A percentile compares a stretch with the other conserved stretches of the same genome.
phyloP scores from a whole-genome alignment of 108 stramenopile genomes.

The Fragilariopsis cylindrus region DNA sequence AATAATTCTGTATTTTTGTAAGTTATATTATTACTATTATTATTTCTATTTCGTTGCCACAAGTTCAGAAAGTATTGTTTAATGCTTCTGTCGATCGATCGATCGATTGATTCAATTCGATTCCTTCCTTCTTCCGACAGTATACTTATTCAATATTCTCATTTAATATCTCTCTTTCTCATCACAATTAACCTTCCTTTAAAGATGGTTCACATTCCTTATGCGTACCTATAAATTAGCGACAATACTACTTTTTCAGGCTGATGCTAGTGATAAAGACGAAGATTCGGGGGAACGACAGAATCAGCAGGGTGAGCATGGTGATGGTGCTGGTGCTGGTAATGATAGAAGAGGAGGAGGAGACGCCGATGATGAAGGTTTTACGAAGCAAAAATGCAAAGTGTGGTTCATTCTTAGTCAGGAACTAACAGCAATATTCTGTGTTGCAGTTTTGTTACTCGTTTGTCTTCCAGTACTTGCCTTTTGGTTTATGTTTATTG shows the following conservation, averaged over 20 bases:
- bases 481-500: conserved; percentile 37
- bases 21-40: neutral
- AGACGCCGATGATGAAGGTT: conserved; percentile 12
- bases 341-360: neutral
- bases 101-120: no score
- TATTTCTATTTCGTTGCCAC: neutral
- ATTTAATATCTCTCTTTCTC: neutral
- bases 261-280: conserved; percentile 29
- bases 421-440: conserved; percentile 26
- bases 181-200: neutral
- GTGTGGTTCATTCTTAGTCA: conserved; percentile 36
- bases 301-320: neutral
- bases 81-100: no score
- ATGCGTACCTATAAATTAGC: conserved; percentile 32
- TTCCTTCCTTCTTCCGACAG: no score
- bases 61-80: neutral
- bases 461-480: conserved; percentile 39
- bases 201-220: conserved; percentile 20
- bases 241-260: conserved; percentile 24
- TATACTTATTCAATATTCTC: neutral
- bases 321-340: neutral
- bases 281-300: conserved; percentile 6
- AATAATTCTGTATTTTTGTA: conserved; percentile 12
- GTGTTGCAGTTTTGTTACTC: conserved; percentile 32
- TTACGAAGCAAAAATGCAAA: conserved; percentile 27